phyloP scores from a whole-genome alignment of 768 basidiomycete species.

The Leucosporidium yakuticum region DNA sequence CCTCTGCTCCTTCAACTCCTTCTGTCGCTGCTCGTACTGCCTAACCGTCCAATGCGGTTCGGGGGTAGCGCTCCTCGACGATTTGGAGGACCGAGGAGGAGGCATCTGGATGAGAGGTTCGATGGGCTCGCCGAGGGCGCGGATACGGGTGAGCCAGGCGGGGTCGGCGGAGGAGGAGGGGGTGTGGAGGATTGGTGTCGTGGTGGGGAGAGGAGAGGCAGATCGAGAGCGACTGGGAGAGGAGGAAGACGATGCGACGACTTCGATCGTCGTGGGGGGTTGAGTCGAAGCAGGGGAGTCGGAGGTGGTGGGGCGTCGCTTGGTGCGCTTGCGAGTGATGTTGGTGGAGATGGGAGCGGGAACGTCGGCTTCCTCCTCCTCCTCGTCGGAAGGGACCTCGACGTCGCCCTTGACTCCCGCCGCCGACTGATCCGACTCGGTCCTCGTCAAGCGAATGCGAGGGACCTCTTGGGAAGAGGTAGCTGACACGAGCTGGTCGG shows the following conservation, averaged over 20 bases:
- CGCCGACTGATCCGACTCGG: slow-evolving; percentile 21
- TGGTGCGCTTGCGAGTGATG: neutral
- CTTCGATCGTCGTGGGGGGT: slow-evolving; percentile 1
- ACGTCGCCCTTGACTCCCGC: slow-evolving; percentile 15
- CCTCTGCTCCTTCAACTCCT: too few species aligned
- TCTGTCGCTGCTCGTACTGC: too few species aligned
- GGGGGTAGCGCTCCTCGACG: too few species aligned
- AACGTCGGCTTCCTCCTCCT: neutral
- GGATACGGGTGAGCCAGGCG: slow-evolving; percentile 27
- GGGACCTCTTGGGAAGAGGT: slow-evolving; percentile 1
- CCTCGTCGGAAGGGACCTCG: slow-evolving; percentile 12
- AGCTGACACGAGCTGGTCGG: neutral
- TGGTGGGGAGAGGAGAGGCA: neutral
- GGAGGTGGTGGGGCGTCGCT: neutral
- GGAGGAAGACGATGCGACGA: slow-evolving; percentile 8
- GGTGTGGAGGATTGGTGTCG: neutral
- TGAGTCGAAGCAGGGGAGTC: neutral
- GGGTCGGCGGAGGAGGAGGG: slow-evolving; percentile 18
- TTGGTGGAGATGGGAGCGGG: neutral
- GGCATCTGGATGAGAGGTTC: slow-evolving; percentile 1
- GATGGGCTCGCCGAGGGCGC: slow-evolving; percentile 27
- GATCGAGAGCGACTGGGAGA: neutral
- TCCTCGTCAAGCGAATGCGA: slow-evolving; percentile 19
- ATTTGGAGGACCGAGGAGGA: too few species aligned
- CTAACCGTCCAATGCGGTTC: too few species aligned